These are phyloP conservation scores for Globisporangium spiculum DNA, from an alignment of 352 stramenopile species.

Conservation along the genomic window DNA sequence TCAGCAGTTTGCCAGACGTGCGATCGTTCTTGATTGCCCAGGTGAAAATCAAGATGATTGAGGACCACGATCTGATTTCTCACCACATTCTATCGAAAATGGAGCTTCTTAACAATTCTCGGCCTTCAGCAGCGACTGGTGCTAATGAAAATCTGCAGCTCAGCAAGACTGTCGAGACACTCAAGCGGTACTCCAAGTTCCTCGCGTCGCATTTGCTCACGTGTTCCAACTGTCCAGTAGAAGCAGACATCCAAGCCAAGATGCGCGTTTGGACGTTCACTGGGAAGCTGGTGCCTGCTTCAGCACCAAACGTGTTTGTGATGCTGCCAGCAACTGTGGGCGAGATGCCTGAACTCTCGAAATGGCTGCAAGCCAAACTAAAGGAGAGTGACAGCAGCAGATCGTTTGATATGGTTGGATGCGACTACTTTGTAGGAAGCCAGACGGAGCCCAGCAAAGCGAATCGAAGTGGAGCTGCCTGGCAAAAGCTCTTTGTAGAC, in stretches of 20 bases:
- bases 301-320: constrained; percentile 24
- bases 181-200: constrained; percentile 33
- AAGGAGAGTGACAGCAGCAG: background rate
- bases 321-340: constrained; percentile 23
- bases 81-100: constrained; percentile 63
- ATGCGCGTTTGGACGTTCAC: constrained; percentile 31
- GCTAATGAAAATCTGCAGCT: background rate
- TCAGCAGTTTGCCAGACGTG: constrained; percentile 28
- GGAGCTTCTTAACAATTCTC: background rate
- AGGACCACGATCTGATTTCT: constrained; percentile 68
- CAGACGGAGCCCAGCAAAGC: background rate
- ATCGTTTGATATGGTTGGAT: constrained; percentile 11
- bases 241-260: constrained; percentile 24
- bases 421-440: constrained; percentile 4
- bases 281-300: constrained; percentile 13
- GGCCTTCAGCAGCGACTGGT: background rate
- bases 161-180: background rate
- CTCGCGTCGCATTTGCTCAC: constrained; percentile 30
- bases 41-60: constrained; percentile 56
- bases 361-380: constrained; percentile 25
- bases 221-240: constrained; percentile 32
- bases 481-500: constrained; percentile 38
- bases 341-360: constrained; percentile 24
- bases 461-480: constrained; percentile 17
- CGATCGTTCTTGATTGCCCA: constrained; percentile 51